These are phyloP conservation scores for Gastrodia elata DNA, from an alignment of 106 monocot species.

Conservation along the genomic window DNA sequence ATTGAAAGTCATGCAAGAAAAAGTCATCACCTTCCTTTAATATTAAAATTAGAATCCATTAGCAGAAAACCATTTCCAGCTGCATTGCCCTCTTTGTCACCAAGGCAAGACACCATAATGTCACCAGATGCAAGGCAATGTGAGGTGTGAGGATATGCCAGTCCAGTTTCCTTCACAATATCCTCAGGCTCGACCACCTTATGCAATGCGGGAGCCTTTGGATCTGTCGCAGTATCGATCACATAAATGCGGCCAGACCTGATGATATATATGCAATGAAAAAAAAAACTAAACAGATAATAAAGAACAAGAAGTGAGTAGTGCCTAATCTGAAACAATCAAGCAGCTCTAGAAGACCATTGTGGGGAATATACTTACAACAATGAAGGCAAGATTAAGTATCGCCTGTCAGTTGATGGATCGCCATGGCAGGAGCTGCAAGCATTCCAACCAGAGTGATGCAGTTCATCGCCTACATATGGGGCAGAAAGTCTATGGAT, in stretches of 20 bases:
- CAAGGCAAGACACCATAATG: constrained; percentile 92
- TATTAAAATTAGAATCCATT: constrained; percentile 89
- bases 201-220: constrained; percentile 79
- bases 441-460: constrained; percentile 96
- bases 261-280: neutral
- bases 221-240: constrained; percentile 57
- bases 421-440: constrained; percentile 98
- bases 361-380: constrained; percentile 30
- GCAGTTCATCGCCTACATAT: constrained; percentile 80
- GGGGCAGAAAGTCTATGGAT: constrained; percentile 71
- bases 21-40: constrained; percentile 82
- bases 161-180: constrained; percentile 70
- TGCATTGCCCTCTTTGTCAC: constrained; percentile 91
- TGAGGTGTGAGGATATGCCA: constrained; percentile 88
- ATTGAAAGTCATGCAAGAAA: neutral
- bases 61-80: constrained; percentile 81
- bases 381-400: constrained; percentile 79
- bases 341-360: neutral
- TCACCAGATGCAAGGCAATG: constrained; percentile 99
- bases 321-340: neutral
- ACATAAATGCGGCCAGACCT: constrained; percentile 89
- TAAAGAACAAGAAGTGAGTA: neutral
- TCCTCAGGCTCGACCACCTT: constrained; percentile 76
- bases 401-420: constrained; percentile 48
- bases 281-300: neutral